Conservation (phyloP, 805 yeast species). For the Schwanniomyces sp. region DNA sequence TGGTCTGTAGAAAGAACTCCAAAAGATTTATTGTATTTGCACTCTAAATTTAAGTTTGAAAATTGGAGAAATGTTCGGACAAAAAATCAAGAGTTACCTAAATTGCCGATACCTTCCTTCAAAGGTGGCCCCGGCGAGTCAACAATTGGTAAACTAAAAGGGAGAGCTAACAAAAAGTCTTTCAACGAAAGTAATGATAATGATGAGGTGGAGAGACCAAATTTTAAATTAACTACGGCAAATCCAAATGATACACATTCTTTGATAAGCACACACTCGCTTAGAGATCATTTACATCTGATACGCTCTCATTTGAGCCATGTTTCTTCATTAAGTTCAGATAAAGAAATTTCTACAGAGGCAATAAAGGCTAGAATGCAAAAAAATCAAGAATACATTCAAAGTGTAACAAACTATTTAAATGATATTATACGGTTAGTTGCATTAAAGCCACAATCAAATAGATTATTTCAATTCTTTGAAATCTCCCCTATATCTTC, state of each 20-base stretch:
- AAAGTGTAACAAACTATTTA: conserved; percentile 65
- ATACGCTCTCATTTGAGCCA: conserved; percentile 31
- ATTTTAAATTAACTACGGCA: background rate
- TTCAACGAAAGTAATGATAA: background rate
- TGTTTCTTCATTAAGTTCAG: conserved; percentile 18
- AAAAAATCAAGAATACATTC: conserved; percentile 39
- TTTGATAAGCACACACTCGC: conserved; percentile 13
- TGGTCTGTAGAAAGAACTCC: conserved; percentile 80
- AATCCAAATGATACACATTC: conserved; percentile 3
- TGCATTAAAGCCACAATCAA: conserved; percentile 76
- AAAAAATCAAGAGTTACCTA: conserved; percentile 44
- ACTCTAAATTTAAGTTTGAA: conserved; percentile 62
- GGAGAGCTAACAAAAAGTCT: background rate
- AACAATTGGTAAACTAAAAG: background rate
- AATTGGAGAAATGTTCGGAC: conserved; percentile 30
- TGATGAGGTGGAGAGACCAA: background rate
- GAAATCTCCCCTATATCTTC: conserved; percentile 90
- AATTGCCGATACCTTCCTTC: conserved; percentile 42
- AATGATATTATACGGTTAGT: conserved; percentile 57
- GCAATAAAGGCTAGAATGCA: conserved; percentile 19
- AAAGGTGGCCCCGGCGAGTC: conserved; percentile 8
- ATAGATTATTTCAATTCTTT: conserved; percentile 78
- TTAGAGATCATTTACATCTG: conserved; percentile 25
- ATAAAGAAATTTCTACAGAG: conserved; percentile 29
- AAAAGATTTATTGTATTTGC: conserved; percentile 70